These are phyloP conservation scores for Rhodotorula sp. DNA, from an alignment of 1,284 basidiomycete species.

Conservation along the genomic window DNA sequence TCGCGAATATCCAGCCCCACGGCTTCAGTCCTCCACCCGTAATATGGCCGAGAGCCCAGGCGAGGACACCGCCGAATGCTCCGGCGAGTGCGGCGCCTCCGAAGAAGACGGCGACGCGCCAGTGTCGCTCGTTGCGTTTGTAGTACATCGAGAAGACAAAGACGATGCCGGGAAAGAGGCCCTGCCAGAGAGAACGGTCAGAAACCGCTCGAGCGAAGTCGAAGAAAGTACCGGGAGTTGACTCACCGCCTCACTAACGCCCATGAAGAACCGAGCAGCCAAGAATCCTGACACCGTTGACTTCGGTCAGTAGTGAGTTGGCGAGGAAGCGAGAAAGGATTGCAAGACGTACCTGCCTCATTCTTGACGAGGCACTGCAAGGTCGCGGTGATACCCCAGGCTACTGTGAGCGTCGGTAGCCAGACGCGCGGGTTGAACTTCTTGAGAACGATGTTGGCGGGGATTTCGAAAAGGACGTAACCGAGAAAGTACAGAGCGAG, in stretches of 20 bases:
- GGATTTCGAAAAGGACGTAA: conserved; percentile 40
- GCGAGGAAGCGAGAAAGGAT: too few species aligned
- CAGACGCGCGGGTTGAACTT: conserved; percentile 54
- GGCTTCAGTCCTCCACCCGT: conserved; percentile 1
- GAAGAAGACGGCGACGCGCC: conserved; percentile 62
- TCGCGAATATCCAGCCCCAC: conserved; percentile 48
- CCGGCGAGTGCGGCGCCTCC: conserved; percentile 59
- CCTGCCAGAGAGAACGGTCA: background rate
- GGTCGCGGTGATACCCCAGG: conserved; percentile 62
- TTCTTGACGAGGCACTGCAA: conserved; percentile 61
- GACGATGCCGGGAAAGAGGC: conserved; percentile 59
- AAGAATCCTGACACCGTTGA: conserved; percentile 52
- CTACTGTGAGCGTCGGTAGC: conserved; percentile 60
- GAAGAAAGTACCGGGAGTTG: background rate
- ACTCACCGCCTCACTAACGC: conserved; percentile 54
- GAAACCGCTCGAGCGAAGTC: background rate
- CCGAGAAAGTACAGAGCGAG: conserved; percentile 26
- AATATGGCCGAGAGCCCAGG: conserved; percentile 16
- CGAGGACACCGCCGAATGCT: conserved; percentile 55
- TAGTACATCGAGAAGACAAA: conserved; percentile 65
- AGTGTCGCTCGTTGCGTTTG: conserved; percentile 58
- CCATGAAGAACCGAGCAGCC: conserved; percentile 59
- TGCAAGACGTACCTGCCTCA: conserved; percentile 47
- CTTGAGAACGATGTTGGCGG: conserved; percentile 46
- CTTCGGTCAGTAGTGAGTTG: too few species aligned